Evolutionary conservation across 163 green algal genomes (phyloP), one percentile per base, ranked within the genome.

Genomic region (Prototheca stagnorum): DNA sequence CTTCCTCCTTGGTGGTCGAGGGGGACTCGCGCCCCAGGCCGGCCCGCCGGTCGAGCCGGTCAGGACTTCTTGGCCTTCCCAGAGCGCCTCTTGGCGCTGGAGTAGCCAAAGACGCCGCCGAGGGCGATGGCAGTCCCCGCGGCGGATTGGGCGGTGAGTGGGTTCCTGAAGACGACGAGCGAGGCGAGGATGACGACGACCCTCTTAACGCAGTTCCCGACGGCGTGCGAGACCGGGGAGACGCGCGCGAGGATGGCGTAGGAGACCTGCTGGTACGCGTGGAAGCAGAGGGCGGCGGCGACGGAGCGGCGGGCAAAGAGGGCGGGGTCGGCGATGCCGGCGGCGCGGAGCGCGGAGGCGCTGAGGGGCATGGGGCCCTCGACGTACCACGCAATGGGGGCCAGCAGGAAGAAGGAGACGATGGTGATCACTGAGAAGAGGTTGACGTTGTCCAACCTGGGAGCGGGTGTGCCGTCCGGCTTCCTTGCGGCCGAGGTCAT

Each of bases 191-290:
- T 97, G 29, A 97, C 87, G 28, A 95, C 78, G 21, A 97, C 86
- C 16, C 88, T 72, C 76, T 97, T 97, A 11, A 97, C 73, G 53
- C 88, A 96, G 74, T 97, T 97, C 57, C 84, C 88, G 35, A 97
- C 86, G 25, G 82, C 93, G 72, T 97, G 87, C 4, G 87, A 94
- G 19, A 97, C 87, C 2, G 87, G 87, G 5, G 72, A 80, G 14
- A 97, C 87, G 9, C 78, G 62, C 58, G 77, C 54, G 28, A 97
- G 72, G 59, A 97, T 95, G 80, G 95, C 91, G 77, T 95, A 97
- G 1, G 75, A 92, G 17, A 97, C 74, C 72, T 93, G 85, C 77
- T 97, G 87, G 70, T 97, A 97, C 45, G 75, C 55, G 55, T 97
- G 87, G 78, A 97, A 97, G 65, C 74, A 88, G 34, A 93, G 9